A percentile compares a stretch with the other conserved stretches of the same genome.
These are phyloP conservation scores for Neurospora sp. DNA, from an alignment of 495 filamentous ascomycete species.

Conservation along the genomic window DNA sequence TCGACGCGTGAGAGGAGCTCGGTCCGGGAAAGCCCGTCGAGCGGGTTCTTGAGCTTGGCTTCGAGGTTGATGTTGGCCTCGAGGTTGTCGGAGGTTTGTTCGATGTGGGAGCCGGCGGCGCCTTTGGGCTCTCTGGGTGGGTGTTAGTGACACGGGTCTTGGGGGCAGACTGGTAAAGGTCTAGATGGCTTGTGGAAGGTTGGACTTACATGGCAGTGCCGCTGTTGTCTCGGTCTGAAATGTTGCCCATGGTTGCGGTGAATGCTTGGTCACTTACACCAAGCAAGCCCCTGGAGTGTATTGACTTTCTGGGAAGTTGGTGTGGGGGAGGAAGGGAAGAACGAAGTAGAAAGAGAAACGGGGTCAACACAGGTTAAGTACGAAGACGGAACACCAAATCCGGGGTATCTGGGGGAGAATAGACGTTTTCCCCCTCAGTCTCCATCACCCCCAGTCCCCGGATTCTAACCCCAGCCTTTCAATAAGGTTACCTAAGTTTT, in stretches of 20 bases:
- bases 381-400: neutral
- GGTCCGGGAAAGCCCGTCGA: slow-evolving; percentile 42
- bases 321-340: neutral
- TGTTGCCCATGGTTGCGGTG: neutral
- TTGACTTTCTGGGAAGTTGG: neutral
- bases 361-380: neutral
- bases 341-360: neutral
- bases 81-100: slow-evolving; percentile 24
- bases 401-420: neutral
- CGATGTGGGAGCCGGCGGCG: slow-evolving; percentile 22
- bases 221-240: neutral
- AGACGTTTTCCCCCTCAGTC: neutral
- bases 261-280: neutral
- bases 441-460: neutral
- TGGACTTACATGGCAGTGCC: neutral
- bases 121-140: slow-evolving; percentile 19
- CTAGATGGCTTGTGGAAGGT: neutral
- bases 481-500: neutral
- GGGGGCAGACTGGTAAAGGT: neutral
- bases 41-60: slow-evolving; percentile 45
- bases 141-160: neutral
- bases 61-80: slow-evolving; percentile 38
- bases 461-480: neutral
- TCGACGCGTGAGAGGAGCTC: slow-evolving; percentile 47
- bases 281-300: neutral